Percentiles rank a stretch among this genome's conserved stretches.
Evolutionary conservation across 495 filamentous ascomycete species (phyloP).

Genomic region (Hyaloscypha bicolor): DNA sequence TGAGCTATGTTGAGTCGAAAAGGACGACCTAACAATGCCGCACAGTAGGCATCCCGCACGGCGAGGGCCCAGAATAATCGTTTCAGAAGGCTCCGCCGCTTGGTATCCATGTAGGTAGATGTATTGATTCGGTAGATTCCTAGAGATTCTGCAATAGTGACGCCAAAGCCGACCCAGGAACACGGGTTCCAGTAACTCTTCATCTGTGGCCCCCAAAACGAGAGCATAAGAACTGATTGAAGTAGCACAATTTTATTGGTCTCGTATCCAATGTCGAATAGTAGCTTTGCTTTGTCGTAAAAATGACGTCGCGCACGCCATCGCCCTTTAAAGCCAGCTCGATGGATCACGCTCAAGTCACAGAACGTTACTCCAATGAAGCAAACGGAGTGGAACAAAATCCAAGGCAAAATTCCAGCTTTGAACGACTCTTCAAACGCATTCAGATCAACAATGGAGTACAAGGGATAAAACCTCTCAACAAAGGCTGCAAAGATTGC

Average conservation of each 20-base stretch:
- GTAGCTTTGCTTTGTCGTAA: slow-evolving; percentile 1
- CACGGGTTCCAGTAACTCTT: slow-evolving; percentile 3
- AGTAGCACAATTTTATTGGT: not conserved
- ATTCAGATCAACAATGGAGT: not conserved
- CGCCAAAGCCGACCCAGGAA: not conserved
- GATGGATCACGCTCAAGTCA: not conserved
- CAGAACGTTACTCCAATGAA: not conserved
- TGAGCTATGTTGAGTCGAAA: not conserved
- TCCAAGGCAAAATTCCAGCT: slow-evolving; percentile 1
- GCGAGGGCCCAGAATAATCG: slow-evolving; percentile 2
- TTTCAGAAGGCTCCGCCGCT: not conserved
- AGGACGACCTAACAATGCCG: slow-evolving; percentile 2
- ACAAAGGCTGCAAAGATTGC: not conserved
- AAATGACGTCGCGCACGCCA: not conserved
- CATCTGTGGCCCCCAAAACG: not conserved
- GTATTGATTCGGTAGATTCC: not conserved
- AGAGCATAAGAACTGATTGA: not conserved
- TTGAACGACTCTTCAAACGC: not conserved
- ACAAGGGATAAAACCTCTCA: not conserved
- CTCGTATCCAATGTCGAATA: not conserved
- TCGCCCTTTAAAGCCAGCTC: not conserved
- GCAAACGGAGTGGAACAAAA: not conserved
- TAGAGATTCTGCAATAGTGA: slow-evolving; percentile 3
- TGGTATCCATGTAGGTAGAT: not conserved
- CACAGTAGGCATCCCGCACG: not conserved